Base-by-base conservation (phyloP, 352 stramenopile genomes). In the Phytophthora chlamydospora region DNA sequence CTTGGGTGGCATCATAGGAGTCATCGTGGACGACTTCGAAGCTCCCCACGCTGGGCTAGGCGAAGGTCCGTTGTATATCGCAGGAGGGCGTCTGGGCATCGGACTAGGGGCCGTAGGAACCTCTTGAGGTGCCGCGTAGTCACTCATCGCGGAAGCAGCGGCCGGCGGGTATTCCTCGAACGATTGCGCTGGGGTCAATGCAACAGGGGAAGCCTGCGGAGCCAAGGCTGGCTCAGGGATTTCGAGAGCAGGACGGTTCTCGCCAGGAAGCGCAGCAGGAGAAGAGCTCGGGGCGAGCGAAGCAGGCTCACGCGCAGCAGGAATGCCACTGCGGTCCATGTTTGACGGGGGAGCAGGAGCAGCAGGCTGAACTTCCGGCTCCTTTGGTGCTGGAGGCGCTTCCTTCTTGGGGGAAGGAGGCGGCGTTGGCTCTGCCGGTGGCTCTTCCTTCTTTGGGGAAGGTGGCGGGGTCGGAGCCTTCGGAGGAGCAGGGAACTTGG, bases 241-340 rank as follows among this genome's bases (percentile, higher is more conserved):
- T 38, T 71, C 58, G 31, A 31, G 21, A 33, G 19, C 14, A 34
- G 49, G 7, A 2, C 49, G 44, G 33, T 62, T 71, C 8, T 67
- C 62, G 16, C 80, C 80, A 46, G 75, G 70, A 13, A 89, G 57
- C 14, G 73, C 78, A 48, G 80, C 71, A 43, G 80, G 80, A 27
- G 80, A 73, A 16, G 80, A 88, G 12, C 56, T 73, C 9, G 80
- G 78, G n/a, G 73, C 67, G 24, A 59, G 16, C 11, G 56, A 35
- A 50, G 56, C 40, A 41, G 42, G 4, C 9, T 71, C 66, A 33
- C 42, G 31, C 13, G 41, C 51, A n/a, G 53, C 13, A 35, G 43
- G 31, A 52, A 74, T 75, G 6, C 65, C 66, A 53, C 54, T 38
- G 19, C 70, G 57, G 52, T 76, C 64, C 57, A 76, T 51, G 13